Conservation (phyloP, 2,329 filamentous ascomycete species). For the Phaeosphaeria sp. region DNA sequence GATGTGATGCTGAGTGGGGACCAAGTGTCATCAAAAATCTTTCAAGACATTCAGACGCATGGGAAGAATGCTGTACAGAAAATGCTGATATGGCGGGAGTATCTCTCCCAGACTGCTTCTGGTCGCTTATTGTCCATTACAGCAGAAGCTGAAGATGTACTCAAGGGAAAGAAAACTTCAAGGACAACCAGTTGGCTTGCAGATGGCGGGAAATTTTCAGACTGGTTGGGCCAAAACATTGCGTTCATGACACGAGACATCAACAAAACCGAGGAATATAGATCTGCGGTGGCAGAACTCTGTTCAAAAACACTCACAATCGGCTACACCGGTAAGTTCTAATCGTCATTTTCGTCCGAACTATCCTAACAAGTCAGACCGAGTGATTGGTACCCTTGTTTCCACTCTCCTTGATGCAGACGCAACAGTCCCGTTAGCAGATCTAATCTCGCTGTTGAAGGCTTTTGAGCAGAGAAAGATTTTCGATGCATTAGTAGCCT, state of each 20-base stretch:
- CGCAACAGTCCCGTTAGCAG: constrained; percentile 28
- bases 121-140: constrained; percentile 65
- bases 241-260: constrained; percentile 53
- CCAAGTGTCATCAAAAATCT: constrained; percentile 52
- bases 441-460: constrained; percentile 53
- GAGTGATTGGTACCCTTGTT: constrained; percentile 26
- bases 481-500: constrained; percentile 42
- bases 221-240: constrained; percentile 75
- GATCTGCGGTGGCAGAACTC: constrained; percentile 48
- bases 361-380: constrained; percentile 25
- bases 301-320: constrained; percentile 69
- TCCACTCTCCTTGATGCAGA: constrained; percentile 17
- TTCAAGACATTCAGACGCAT: constrained; percentile 52
- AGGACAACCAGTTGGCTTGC: constrained; percentile 64
- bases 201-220: constrained; percentile 68
- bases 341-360: background rate
- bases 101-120: constrained; percentile 63
- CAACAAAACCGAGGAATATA: constrained; percentile 44
- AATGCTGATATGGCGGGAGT: constrained; percentile 68
- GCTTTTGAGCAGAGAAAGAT: constrained; percentile 57
- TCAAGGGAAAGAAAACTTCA: constrained; percentile 43
- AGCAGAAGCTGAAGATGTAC: constrained; percentile 64
- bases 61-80: constrained; percentile 53
- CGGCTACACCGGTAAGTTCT: constrained; percentile 67
- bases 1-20: constrained; percentile 52